phyloP scores from a whole-genome alignment of 2,329 filamentous ascomycete genomes.

The Sporothrix globosa region DNA sequence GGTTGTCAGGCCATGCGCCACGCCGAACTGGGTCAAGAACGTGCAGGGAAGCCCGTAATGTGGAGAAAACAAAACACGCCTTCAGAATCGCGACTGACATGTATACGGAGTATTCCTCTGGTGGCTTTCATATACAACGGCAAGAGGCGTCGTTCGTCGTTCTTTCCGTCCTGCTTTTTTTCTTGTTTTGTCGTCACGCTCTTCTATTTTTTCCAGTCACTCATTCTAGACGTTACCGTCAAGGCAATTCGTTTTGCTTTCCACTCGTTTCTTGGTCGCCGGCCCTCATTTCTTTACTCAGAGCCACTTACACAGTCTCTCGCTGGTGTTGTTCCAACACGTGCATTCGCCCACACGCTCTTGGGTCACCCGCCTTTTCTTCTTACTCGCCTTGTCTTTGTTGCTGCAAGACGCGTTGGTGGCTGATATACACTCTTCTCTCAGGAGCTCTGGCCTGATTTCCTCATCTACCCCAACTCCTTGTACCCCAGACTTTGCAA shows the following conservation, averaged over 20 bases:
- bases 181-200: background rate
- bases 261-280: background rate
- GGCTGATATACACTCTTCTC: background rate
- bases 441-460: background rate
- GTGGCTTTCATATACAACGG: constrained; percentile 21
- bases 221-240: background rate
- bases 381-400: background rate
- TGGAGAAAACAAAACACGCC: constrained; percentile 29
- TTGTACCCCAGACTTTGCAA: background rate
- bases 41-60: constrained; percentile 11
- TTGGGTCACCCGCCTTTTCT: background rate
- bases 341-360: background rate
- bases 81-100: constrained; percentile 27
- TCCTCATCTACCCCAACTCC: background rate
- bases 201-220: background rate
- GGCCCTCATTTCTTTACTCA: background rate
- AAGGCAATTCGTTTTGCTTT: background rate
- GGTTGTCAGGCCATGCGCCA: background rate
- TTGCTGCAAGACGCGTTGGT: constrained; percentile 18
- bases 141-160: constrained; percentile 6
- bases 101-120: background rate
- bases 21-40: constrained; percentile 11
- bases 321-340: background rate
- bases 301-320: background rate
- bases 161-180: background rate